Evolutionary conservation across 441 rosid genomes (phyloP), one percentile per base, ranked within the genome.

Genomic region (Capsella rubella): DNA sequence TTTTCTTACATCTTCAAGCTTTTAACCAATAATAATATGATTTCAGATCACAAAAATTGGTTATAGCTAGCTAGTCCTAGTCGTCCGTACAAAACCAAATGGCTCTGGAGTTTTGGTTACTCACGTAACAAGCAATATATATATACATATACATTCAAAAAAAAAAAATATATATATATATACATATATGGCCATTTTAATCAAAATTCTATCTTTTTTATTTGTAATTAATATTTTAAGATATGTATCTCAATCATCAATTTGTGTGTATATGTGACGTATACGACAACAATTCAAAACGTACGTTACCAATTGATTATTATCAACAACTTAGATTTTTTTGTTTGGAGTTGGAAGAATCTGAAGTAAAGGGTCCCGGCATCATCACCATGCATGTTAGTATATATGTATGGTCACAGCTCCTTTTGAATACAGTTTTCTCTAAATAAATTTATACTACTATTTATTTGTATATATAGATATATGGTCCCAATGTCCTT

Each of bases 291-390:
- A 5, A 21, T 40, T 12, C 34, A 21, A 69, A 21, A 39, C 10
- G 37, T 27, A 54, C 15, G 11, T 27, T 40, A 34, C 37, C 21
- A 58, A 32, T 0, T 5, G 39, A 5, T 60, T 58, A 35, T 47
- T 12, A 21, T 47, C 9, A 37, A 10, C 4, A 37, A 46, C 18
- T 21, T 70, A 59, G 18, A 16, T 21, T 0, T 46, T 51, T 51
- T 51, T 66, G 57, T 47, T 32, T 64, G n/a, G 35, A 8, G n/a
- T 34, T 66, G 18, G 31, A 64, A 50, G 57, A 64, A 50, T 65
- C 70, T 14, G 28, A 60, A 49, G 1, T 1, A 3, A 14, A 49
- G 58, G 59, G 60, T 11, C 61, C 60, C 37, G 37, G 60, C 27
- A 21, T 21, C 25, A 49, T 52, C 59, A 51, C 25, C 71, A 51